A percentile compares a stretch with the other conserved stretches of the same genome.
Evolutionary conservation across 768 basidiomycete genomes (phyloP).

Genomic region (Termitomyces sp.): DNA sequence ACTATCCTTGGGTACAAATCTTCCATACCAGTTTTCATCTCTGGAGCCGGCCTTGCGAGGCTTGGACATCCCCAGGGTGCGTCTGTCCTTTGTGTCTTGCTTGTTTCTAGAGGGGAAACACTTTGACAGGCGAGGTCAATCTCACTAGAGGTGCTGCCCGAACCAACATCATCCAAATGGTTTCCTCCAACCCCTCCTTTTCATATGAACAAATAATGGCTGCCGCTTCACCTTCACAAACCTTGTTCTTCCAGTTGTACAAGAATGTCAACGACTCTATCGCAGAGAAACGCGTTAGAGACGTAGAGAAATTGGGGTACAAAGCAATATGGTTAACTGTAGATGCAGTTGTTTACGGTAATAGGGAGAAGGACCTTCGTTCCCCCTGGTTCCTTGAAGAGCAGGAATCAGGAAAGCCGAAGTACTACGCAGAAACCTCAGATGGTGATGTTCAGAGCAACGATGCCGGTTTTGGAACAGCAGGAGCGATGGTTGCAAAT

Average conservation of each 20-base stretch:
- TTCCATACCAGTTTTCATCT: conserved; percentile 79
- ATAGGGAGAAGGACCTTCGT: conserved; percentile 72
- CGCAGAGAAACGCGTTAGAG: conserved; percentile 67
- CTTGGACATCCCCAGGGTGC: conserved; percentile 78
- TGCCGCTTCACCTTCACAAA: conserved; percentile 51
- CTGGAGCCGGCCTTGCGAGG: conserved; percentile 79
- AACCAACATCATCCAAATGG: conserved; percentile 80
- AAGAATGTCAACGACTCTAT: conserved; percentile 66
- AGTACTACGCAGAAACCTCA: conserved; percentile 25
- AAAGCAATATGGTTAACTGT: conserved; percentile 91
- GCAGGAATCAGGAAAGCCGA: conserved; percentile 38
- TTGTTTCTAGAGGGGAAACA: background rate
- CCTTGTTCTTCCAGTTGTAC: conserved; percentile 84
- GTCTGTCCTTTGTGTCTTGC: background rate
- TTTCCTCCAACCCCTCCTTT: conserved; percentile 73
- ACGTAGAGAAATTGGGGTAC: conserved; percentile 72
- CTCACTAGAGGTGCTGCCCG: conserved; percentile 67
- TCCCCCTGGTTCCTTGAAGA: conserved; percentile 58
- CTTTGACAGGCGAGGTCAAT: conserved; percentile 68
- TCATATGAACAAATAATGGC: conserved; percentile 61
- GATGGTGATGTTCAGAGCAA: conserved; percentile 28
- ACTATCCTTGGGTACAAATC: conserved; percentile 69
- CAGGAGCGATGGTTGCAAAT: conserved; percentile 60
- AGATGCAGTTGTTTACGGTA: conserved; percentile 81
- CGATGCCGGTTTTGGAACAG: conserved; percentile 53